A percentile compares a stretch with the other conserved stretches of the same genome.
Evolutionary conservation across 495 filamentous ascomycete genomes (phyloP).

Genomic region (Umbilicaria muhlenbergii): DNA sequence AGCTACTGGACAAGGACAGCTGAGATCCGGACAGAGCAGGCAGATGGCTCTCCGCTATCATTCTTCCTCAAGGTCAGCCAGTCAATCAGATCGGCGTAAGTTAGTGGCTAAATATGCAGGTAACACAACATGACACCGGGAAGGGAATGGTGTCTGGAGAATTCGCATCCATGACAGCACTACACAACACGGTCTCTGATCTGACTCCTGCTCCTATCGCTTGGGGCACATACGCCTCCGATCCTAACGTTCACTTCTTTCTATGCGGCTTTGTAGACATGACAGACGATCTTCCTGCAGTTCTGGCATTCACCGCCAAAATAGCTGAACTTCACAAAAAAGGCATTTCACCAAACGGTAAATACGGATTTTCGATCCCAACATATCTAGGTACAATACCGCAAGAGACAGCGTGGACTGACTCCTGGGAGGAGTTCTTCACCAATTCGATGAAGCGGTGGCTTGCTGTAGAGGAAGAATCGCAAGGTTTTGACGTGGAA

Average conservation of each 20-base stretch:
- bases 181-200: constrained; percentile 19
- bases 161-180: constrained; percentile 27
- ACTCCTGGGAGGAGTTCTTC: constrained; percentile 30
- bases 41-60: constrained; percentile 6
- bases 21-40: constrained; percentile 6
- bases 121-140: neutral
- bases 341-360: constrained; percentile 25
- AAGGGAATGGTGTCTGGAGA: constrained; percentile 23
- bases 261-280: constrained; percentile 2
- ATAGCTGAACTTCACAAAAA: constrained; percentile 1
- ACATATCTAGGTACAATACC: constrained; percentile 28
- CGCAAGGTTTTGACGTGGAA: constrained; percentile 18
- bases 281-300: constrained; percentile 1
- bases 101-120: too few species aligned
- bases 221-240: constrained; percentile 21
- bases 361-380: constrained; percentile 31
- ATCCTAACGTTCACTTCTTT: neutral
- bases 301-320: neutral
- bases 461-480: constrained; percentile 15
- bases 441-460: constrained; percentile 13
- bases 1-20: constrained; percentile 16
- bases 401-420: constrained; percentile 20
- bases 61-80: constrained; percentile 12
- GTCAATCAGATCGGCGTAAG: too few species aligned
- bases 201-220: constrained; percentile 29